A percentile compares a stretch with the other conserved stretches of the same genome.
phyloP scores from a whole-genome alignment of 768 basidiomycete genomes.

The Cystoderma amianthinum region DNA sequence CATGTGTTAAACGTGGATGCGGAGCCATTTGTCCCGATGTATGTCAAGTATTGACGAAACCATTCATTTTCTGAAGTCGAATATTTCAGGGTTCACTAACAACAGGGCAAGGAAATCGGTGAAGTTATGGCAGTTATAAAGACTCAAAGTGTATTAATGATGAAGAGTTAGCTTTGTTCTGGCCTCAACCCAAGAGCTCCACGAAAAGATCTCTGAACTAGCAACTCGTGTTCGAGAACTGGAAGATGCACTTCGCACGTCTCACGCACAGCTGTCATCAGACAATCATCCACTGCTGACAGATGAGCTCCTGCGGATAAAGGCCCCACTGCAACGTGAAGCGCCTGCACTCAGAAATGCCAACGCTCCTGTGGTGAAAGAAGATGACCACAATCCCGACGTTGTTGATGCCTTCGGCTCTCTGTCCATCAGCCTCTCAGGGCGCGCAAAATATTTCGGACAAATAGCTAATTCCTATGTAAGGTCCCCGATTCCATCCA shows the following conservation, averaged over 20 bases:
- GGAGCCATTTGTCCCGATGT: constrained; percentile 81
- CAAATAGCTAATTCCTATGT: constrained; percentile 77
- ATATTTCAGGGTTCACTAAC: constrained; percentile 58
- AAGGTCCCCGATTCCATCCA: constrained; percentile 14
- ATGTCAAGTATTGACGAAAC: constrained; percentile 13
- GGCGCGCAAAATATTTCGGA: constrained; percentile 71
- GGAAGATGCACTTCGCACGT: constrained; percentile 60
- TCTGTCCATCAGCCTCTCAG: constrained; percentile 64
- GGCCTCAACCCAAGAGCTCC: constrained; percentile 73
- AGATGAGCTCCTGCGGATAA: constrained; percentile 69
- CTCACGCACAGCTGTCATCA: constrained; percentile 49
- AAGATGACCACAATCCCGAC: constrained; percentile 60
- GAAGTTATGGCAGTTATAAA: no score
- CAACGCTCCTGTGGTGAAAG: constrained; percentile 33
- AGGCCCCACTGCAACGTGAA: constrained; percentile 72
- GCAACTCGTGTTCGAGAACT: constrained; percentile 69
- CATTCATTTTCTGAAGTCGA: constrained; percentile 1
- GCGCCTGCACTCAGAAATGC: constrained; percentile 33
- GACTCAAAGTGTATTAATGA: no score
- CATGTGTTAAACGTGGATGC: constrained; percentile 75
- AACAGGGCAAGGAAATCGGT: constrained; percentile 81
- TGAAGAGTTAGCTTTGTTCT: constrained; percentile 70
- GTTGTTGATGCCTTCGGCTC: constrained; percentile 78
- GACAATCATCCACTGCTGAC: constrained; percentile 62
- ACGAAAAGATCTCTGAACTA: constrained; percentile 75